Base-by-base conservation (phyloP, 257 asterid genomes). In the Capsicum rhomboideum region DNA sequence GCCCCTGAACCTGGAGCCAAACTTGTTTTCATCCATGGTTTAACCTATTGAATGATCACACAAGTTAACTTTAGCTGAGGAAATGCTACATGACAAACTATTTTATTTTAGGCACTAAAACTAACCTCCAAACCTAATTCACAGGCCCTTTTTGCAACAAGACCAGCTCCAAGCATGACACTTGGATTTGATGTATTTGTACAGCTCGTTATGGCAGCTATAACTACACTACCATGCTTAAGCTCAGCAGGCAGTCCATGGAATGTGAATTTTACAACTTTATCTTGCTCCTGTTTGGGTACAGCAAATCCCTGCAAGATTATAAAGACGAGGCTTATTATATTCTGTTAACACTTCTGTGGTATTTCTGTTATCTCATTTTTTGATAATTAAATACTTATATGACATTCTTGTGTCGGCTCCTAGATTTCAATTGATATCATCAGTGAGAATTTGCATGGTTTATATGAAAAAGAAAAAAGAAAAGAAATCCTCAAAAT, bases 1-100 rank as follows among this genome's bases (percentile, higher is more conserved):
- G 92, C 99, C 74, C 98, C 99, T 56, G 98, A 96, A 46, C 98
- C 99, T n/a, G 99, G 99, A 59, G 95, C 99, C 87, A 96, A 95
- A 89, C 99, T 96, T 59, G 99, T 96, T 87, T 96, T 94, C 23
- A 96, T 89, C 99, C 99, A 96, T 54, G 98, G 98, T 89, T 96
- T 96, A 54, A 95, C 99, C 99, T 95, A 90, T 85, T 72, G 69
- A 84, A 78, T 79, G 64, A 74, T 31, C 54, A 31, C 2, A 67
- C 17, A 49, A 44, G 21, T 44, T 72, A 21, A 42, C 31, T 72
- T 72, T 72, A 44, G 37, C 37, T 72, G 34, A 23, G 37, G n/a
- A 44, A 72, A 11, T 0, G 13, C 56, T 37, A 4, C 56, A 0
- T 44, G 1, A 44, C 80, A 44, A 72, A 44, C 80, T 21, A 40